Percentiles rank a stretch among this genome's conserved stretches.
phyloP scores from a whole-genome alignment of 345 rosid species.

The Hevea brasiliensis region DNA sequence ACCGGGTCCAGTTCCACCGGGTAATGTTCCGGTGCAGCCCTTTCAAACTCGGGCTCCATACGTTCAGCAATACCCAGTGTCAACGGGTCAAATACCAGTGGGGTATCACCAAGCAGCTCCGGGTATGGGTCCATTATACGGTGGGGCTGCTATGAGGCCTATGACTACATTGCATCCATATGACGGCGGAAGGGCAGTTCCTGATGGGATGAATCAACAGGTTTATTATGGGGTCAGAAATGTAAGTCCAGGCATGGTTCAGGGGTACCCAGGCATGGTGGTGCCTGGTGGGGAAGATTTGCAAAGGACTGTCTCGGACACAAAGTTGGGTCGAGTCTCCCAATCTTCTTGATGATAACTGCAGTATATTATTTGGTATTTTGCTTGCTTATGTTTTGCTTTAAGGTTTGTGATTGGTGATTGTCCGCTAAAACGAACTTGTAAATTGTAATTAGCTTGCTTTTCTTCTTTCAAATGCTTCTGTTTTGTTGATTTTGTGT shows the following conservation, averaged over 20 bases:
- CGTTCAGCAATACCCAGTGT: conserved; percentile 50
- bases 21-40: conserved; percentile 50
- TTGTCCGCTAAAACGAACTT: background rate
- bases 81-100: conserved; percentile 54
- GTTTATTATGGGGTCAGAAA: conserved; percentile 63
- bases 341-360: conserved; percentile 23
- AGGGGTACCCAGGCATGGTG: conserved; percentile 57
- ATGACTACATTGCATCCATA: conserved; percentile 42
- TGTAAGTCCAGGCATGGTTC: conserved; percentile 41
- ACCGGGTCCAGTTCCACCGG: conserved; percentile 45
- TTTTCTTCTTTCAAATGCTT: background rate
- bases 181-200: conserved; percentile 32
- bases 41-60: conserved; percentile 48
- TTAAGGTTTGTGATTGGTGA: background rate
- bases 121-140: conserved; percentile 58
- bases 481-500: background rate
- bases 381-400: background rate
- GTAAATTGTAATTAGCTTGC: background rate
- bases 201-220: conserved; percentile 55
- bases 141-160: conserved; percentile 44
- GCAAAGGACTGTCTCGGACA: conserved; percentile 44
- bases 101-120: conserved; percentile 65
- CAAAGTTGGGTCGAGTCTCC: conserved; percentile 44
- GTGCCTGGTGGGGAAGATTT: conserved; percentile 60
- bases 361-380: background rate